Conservation (phyloP, 345 rosid genomes). For the Hibiscus mutabilis region DNA sequence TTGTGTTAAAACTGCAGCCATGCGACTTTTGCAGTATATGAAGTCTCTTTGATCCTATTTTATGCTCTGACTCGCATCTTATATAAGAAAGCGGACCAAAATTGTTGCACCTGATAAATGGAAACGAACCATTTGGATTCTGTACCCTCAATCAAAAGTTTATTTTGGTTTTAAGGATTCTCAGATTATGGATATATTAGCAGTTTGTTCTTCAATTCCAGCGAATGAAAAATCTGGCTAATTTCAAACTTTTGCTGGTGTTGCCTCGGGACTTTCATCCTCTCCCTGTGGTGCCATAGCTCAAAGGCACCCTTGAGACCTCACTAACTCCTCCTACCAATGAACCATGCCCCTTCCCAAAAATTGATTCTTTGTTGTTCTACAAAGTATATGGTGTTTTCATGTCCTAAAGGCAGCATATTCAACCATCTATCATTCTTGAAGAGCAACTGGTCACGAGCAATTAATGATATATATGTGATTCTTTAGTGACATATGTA, state of each 20-base stretch:
- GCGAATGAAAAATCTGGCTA: background rate
- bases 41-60: slow-evolving; percentile 9
- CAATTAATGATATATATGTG: background rate
- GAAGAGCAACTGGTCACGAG: background rate
- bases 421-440: background rate
- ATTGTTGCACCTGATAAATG: background rate
- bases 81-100: background rate
- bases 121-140: background rate
- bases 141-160: background rate
- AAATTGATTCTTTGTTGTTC: background rate
- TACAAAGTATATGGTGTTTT: background rate
- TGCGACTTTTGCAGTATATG: background rate
- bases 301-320: background rate
- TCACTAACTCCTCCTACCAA: background rate
- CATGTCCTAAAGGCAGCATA: background rate
- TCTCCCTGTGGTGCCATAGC: background rate
- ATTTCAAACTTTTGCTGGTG: background rate
- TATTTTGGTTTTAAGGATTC: background rate
- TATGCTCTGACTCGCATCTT: background rate
- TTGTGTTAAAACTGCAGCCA: background rate
- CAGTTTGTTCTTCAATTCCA: background rate
- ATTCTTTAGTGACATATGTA: background rate
- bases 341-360: background rate
- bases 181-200: background rate
- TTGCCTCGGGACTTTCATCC: background rate